A percentile compares a stretch with the other conserved stretches of the same genome.
Conservation (phyloP, 345 rosid genomes). For the Acer negundo region DNA sequence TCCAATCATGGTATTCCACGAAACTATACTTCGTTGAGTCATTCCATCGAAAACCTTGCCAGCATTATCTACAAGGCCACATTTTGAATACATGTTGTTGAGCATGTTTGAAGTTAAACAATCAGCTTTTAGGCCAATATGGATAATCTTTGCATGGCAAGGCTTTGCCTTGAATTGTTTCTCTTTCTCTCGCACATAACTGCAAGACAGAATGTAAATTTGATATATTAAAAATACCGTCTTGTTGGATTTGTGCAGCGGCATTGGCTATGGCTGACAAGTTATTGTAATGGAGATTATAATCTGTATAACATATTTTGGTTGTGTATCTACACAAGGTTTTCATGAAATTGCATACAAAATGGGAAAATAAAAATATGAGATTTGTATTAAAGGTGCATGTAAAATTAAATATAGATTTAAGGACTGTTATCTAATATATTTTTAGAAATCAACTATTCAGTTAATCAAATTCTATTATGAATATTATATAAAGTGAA, state of each 20-base stretch:
- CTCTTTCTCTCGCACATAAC: slow-evolving; percentile 44
- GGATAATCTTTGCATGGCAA: slow-evolving; percentile 54
- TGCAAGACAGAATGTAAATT: slow-evolving; percentile 43
- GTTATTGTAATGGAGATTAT: not conserved
- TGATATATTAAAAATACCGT: slow-evolving; percentile 18
- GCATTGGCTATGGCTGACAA: not conserved
- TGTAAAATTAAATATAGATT: too few species aligned
- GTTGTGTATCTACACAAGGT: slow-evolving; percentile 10
- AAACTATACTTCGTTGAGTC: slow-evolving; percentile 63
- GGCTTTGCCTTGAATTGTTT: slow-evolving; percentile 38
- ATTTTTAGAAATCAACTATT: too few species aligned
- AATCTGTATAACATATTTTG: not conserved
- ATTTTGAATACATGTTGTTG: slow-evolving; percentile 50
- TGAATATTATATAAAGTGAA: too few species aligned
- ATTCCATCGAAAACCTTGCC: slow-evolving; percentile 74
- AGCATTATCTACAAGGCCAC: slow-evolving; percentile 43
- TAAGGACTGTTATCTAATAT: too few species aligned
- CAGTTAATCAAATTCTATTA: too few species aligned
- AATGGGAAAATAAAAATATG: not conserved
- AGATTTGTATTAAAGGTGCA: too few species aligned
- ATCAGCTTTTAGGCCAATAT: slow-evolving; percentile 36
- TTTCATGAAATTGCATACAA: slow-evolving; percentile 8
- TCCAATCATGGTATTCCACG: slow-evolving; percentile 77
- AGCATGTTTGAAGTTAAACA: slow-evolving; percentile 57
- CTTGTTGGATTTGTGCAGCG: not conserved